Percentiles rank a stretch among this genome's conserved stretches.
Evolutionary conservation across 805 yeast species (phyloP).

Genomic region (Candida ovalis): DNA sequence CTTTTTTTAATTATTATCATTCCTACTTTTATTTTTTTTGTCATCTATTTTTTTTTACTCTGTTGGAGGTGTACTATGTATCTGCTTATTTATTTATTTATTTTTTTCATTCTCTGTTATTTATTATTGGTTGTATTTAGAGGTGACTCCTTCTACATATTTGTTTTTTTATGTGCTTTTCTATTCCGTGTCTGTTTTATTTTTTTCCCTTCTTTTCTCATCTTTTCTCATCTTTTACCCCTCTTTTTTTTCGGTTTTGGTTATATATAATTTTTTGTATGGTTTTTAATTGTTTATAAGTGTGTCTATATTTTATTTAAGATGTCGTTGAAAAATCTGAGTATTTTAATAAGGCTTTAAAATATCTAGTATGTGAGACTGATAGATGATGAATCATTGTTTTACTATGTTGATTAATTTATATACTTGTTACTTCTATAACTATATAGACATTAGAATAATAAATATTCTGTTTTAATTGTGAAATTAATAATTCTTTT

Average conservation of each 20-base stretch:
- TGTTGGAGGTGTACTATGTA: neutral
- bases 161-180: neutral
- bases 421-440: no score
- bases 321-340: no score
- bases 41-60: neutral
- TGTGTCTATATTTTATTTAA: neutral
- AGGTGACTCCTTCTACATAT: neutral
- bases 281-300: neutral
- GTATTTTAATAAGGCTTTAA: no score
- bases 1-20: no score
- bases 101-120: neutral
- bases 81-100: neutral
- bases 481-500: no score
- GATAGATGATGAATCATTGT: no score
- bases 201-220: neutral
- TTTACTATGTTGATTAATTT: no score
- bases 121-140: neutral
- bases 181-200: neutral
- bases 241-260: constrained; percentile 41
- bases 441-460: no score
- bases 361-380: no score
- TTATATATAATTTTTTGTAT: neutral
- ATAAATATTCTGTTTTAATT: no score
- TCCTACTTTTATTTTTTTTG: neutral
- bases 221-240: neutral